Percentiles rank a stretch among this genome's conserved stretches.
These are phyloP conservation scores for Acanthamoeba royreba DNA, from an alignment of 208 protist genomes.

Conservation along the genomic window DNA sequence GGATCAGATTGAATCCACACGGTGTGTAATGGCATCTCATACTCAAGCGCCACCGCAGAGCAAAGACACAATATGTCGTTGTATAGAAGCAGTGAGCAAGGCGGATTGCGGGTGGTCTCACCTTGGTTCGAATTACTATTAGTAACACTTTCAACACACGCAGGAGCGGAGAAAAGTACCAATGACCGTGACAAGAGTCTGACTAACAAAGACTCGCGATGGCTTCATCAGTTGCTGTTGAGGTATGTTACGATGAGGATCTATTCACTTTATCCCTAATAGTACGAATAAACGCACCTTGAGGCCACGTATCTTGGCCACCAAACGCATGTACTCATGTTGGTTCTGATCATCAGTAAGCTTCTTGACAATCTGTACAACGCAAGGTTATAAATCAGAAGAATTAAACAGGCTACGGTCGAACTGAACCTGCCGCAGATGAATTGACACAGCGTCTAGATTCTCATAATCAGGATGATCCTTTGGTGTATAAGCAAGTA, in stretches of 20 bases:
- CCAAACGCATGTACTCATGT: slow-evolving; percentile 13
- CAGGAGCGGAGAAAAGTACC: neutral
- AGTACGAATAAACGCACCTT: neutral
- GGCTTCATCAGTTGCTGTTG: slow-evolving; percentile 12
- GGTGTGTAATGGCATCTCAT: neutral
- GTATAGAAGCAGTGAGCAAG: neutral
- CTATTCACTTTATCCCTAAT: neutral
- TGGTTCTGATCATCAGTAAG: slow-evolving; percentile 18
- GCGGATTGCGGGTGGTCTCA: neutral
- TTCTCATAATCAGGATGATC: slow-evolving; percentile 21
- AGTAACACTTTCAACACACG: too few relatives aligned
- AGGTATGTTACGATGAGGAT: neutral
- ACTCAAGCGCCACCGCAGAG: neutral
- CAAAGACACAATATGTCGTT: slow-evolving; percentile 8
- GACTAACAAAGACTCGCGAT: neutral
- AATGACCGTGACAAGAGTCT: neutral
- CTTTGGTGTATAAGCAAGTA: neutral
- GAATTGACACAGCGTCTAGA: neutral
- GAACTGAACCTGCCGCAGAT: neutral
- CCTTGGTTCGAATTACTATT: too few relatives aligned
- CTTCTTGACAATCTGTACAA: neutral
- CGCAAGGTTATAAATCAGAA: neutral
- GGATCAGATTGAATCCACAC: neutral
- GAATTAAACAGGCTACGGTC: too few relatives aligned
- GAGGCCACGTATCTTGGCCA: slow-evolving; percentile 2